A percentile compares a stretch with the other conserved stretches of the same genome.
These are phyloP conservation scores for Dryadomyces quercivorus DNA, from an alignment of 2,329 filamentous ascomycete species.

Conservation along the genomic window DNA sequence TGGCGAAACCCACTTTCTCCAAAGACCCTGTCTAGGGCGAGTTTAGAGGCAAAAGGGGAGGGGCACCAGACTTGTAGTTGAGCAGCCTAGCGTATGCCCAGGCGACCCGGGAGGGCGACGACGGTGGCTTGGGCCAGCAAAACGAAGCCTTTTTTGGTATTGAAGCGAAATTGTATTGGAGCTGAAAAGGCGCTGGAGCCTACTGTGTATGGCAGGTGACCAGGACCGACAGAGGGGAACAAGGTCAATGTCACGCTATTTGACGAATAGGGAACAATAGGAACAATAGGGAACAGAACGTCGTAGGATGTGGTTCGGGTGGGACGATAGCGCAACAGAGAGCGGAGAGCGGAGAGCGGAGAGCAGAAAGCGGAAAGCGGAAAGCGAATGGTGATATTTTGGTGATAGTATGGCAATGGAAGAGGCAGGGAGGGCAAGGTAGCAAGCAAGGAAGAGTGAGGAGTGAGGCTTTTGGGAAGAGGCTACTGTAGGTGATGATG, in stretches of 20 bases:
- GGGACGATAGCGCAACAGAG: background rate
- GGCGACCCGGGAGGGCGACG: background rate
- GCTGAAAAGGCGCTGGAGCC: background rate
- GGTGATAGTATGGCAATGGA: background rate
- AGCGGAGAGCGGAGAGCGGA: background rate
- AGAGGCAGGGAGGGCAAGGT: background rate
- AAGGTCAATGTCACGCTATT: background rate
- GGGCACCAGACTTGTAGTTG: conserved; percentile 6
- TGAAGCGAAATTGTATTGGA: background rate
- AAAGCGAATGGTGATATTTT: background rate
- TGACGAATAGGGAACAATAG: no score
- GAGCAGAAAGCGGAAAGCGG: background rate
- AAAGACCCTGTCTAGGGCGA: conserved; percentile 12
- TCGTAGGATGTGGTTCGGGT: no score
- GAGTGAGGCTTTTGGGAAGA: background rate
- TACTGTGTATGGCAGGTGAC: background rate
- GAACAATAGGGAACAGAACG: no score
- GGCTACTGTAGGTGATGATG: background rate
- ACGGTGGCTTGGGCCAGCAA: background rate
- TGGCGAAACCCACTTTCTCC: conserved; percentile 13
- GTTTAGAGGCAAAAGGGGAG: conserved; percentile 4
- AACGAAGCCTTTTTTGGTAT: background rate
- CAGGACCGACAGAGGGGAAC: background rate
- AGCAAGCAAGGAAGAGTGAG: no score
- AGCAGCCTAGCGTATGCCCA: conserved; percentile 4